Evolutionary conservation across 352 stramenopile species (phyloP).

Genomic region (Aphanomyces invadans): DNA sequence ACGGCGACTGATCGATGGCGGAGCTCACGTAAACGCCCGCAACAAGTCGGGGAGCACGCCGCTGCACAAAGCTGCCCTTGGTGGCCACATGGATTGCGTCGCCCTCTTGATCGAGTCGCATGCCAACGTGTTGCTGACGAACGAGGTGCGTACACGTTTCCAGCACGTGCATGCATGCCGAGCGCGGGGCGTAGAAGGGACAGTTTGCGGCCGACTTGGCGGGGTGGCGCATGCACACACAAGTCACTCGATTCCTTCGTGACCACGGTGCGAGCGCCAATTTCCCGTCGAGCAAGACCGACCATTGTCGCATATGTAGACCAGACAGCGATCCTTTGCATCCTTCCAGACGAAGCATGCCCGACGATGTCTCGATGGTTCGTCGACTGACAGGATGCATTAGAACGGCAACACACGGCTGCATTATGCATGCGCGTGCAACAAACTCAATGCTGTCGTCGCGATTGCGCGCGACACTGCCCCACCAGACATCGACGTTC

Average conservation of each 20-base stretch:
- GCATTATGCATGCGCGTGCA: constrained; percentile 7
- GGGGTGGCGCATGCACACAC: constrained; percentile 14
- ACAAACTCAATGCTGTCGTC: constrained; percentile 10
- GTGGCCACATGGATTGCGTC: constrained; percentile 13
- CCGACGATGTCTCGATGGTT: not conserved
- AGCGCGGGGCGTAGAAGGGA: not conserved
- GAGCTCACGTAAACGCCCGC: constrained; percentile 59
- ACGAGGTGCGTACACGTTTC: not conserved
- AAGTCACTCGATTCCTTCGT: not conserved
- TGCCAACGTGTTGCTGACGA: constrained; percentile 12
- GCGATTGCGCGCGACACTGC: not conserved
- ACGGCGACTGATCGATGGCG: constrained; percentile 56
- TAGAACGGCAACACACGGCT: constrained; percentile 19
- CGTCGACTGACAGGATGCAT: not conserved
- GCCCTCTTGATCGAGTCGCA: constrained; percentile 1
- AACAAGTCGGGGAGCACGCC: constrained; percentile 80
- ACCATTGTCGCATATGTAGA: not conserved
- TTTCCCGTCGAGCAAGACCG: not conserved
- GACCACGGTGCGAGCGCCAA: not conserved
- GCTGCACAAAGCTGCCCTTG: constrained; percentile 38
- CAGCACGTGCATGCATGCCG: not conserved
- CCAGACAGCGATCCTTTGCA: not conserved
- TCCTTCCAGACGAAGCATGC: not conserved
- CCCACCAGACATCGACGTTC: not conserved
- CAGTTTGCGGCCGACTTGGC: constrained; percentile 14